phyloP scores from a whole-genome alignment of 371 early-diverging fungal genomes.

The Thermomucor indicae-seudaticae region DNA sequence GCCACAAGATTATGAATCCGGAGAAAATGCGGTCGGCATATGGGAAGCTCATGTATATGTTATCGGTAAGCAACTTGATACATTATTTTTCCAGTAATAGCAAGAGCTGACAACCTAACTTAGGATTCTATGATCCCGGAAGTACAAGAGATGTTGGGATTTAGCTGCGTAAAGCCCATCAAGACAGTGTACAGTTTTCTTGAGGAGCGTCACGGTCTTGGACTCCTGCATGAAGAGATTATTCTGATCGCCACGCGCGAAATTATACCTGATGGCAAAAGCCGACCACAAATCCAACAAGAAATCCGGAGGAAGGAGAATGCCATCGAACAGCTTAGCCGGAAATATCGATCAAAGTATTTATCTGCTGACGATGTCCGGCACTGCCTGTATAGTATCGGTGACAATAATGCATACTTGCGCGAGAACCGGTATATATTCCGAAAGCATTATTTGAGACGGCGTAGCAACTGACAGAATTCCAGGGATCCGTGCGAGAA shows the following conservation, averaged over 20 bases:
- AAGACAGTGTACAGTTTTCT: constrained; percentile 84
- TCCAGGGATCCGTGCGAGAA: constrained; percentile 91
- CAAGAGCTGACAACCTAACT: neutral
- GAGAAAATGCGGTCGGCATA: constrained; percentile 94
- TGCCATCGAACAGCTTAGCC: constrained; percentile 79
- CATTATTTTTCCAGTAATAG: neutral
- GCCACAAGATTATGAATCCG: constrained; percentile 97
- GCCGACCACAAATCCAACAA: constrained; percentile 67
- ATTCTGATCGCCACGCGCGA: constrained; percentile 87
- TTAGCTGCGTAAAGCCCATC: constrained; percentile 78
- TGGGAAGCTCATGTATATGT: constrained; percentile 93
- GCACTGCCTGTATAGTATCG: constrained; percentile 88
- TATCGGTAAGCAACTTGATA: constrained; percentile 51
- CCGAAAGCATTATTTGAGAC: neutral
- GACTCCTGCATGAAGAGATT: constrained; percentile 75
- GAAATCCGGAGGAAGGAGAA: constrained; percentile 88
- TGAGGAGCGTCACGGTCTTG: constrained; percentile 57
- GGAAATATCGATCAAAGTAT: constrained; percentile 66
- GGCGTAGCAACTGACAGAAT: neutral
- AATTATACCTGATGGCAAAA: constrained; percentile 78
- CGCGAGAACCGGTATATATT: constrained; percentile 64
- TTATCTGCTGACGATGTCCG: constrained; percentile 68
- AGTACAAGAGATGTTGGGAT: constrained; percentile 82
- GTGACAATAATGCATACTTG: constrained; percentile 93
- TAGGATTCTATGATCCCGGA: constrained; percentile 86